Evolutionary conservation across 768 basidiomycete genomes (phyloP).

Genomic region (Candolleomyces aberdarensis): DNA sequence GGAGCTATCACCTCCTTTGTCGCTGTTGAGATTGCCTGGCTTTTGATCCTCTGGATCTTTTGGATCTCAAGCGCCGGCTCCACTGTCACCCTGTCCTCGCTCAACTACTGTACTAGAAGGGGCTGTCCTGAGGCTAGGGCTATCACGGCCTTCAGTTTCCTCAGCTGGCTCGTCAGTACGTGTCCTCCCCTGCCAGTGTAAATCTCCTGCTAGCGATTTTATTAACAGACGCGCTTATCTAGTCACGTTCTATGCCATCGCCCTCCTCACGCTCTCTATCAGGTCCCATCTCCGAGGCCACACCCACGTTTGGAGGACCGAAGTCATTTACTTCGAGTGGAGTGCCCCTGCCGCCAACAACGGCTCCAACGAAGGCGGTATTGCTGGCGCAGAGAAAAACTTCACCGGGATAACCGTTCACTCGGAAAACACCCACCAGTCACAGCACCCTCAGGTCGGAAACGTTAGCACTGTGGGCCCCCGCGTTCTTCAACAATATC

Average conservation of each 20-base stretch:
- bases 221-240: neutral
- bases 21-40: conserved; percentile 32
- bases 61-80: conserved; percentile 40
- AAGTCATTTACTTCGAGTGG: conserved; percentile 30
- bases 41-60: conserved; percentile 38
- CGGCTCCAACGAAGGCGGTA: neutral
- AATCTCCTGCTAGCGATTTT: neutral
- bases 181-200: conserved; percentile 1
- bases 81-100: conserved; percentile 16
- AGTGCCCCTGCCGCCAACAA: neutral
- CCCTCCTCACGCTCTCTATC: conserved; percentile 28
- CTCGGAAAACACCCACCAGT: no score
- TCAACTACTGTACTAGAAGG: neutral
- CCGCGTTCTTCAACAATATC: no score
- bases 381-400: neutral
- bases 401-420: no score
- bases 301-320: conserved; percentile 30
- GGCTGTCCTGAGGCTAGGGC: conserved; percentile 35
- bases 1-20: conserved; percentile 39
- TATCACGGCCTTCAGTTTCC: conserved; percentile 42
- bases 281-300: conserved; percentile 31
- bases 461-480: no score
- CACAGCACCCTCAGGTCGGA: no score
- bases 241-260: conserved; percentile 35
- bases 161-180: conserved; percentile 42